These are phyloP conservation scores for Alternaria longipes DNA, from an alignment of 2,329 filamentous ascomycete species.

Conservation along the genomic window DNA sequence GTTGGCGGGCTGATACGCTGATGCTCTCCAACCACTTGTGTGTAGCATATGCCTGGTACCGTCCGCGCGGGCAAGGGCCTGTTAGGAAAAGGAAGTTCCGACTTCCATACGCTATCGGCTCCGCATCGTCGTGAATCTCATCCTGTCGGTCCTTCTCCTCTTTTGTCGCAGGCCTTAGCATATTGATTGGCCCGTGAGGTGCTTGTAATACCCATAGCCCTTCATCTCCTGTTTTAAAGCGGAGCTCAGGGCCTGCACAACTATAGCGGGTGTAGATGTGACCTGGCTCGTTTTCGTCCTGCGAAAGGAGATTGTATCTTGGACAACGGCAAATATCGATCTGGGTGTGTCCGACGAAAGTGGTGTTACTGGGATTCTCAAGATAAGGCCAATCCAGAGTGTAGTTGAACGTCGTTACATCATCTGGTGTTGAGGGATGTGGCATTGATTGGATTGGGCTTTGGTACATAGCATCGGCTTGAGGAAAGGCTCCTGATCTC, in stretches of 20 bases:
- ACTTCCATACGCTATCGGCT: conserved; percentile 37
- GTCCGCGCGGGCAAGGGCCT: conserved; percentile 43
- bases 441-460: conserved; percentile 26
- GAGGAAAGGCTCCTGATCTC: background rate
- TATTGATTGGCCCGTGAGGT: conserved; percentile 38
- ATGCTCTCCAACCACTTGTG: conserved; percentile 34
- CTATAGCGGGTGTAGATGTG: conserved; percentile 46
- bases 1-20: conserved; percentile 21
- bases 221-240: conserved; percentile 25
- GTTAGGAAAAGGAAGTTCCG: conserved; percentile 41
- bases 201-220: conserved; percentile 39
- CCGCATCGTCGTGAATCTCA: conserved; percentile 34
- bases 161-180: conserved; percentile 37
- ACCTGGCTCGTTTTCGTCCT: conserved; percentile 21
- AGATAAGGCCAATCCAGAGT: conserved; percentile 39
- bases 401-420: conserved; percentile 50
- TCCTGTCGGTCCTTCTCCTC: conserved; percentile 26
- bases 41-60: conserved; percentile 48
- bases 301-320: conserved; percentile 13
- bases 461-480: conserved; percentile 19
- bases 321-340: conserved; percentile 42
- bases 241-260: conserved; percentile 36
- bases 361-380: conserved; percentile 42
- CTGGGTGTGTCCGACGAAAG: conserved; percentile 38
- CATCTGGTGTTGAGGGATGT: conserved; percentile 44